These are phyloP conservation scores for Adenanthera pavonina DNA, from an alignment of 306 rosid species.

Conservation along the genomic window DNA sequence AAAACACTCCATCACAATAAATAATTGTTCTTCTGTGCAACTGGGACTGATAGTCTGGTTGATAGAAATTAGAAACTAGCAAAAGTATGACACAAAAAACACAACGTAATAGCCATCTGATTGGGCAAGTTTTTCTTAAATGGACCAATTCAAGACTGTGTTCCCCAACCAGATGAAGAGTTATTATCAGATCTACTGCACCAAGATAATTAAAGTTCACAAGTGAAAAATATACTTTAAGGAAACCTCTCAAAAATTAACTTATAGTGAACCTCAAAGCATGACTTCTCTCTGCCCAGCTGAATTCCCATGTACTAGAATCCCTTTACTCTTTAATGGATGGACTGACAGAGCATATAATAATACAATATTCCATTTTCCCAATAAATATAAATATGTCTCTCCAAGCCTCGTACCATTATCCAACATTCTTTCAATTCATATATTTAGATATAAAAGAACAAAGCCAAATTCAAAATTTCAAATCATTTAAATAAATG, in stretches of 20 bases:
- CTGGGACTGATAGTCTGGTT: not conserved
- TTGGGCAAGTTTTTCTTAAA: not conserved
- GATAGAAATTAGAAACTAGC: not conserved
- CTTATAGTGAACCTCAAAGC: conserved; percentile 16
- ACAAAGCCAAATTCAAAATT: conserved; percentile 16
- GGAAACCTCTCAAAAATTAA: conserved; percentile 24
- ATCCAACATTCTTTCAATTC: not conserved
- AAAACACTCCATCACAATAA: conserved; percentile 29
- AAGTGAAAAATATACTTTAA: not conserved
- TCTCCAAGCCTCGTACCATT: conserved; percentile 22
- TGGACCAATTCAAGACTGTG: not conserved
- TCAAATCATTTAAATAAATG: conserved; percentile 27
- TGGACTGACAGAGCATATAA: not conserved
- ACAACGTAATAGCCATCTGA: not conserved
- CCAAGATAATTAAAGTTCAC: conserved; percentile 10
- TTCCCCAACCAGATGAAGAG: not conserved
- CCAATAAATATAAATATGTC: conserved; percentile 18
- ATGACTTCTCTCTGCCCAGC: conserved; percentile 17
- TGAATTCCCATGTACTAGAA: conserved; percentile 19
- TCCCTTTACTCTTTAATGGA: conserved; percentile 23
- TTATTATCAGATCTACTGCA: not conserved
- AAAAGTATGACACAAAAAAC: not conserved
- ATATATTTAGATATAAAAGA: not conserved
- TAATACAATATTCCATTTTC: not conserved
- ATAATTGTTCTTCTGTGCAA: conserved; percentile 20